Base-by-base conservation (phyloP, 2,329 filamentous ascomycete species). In the Aphanoascus verrucosus region DNA sequence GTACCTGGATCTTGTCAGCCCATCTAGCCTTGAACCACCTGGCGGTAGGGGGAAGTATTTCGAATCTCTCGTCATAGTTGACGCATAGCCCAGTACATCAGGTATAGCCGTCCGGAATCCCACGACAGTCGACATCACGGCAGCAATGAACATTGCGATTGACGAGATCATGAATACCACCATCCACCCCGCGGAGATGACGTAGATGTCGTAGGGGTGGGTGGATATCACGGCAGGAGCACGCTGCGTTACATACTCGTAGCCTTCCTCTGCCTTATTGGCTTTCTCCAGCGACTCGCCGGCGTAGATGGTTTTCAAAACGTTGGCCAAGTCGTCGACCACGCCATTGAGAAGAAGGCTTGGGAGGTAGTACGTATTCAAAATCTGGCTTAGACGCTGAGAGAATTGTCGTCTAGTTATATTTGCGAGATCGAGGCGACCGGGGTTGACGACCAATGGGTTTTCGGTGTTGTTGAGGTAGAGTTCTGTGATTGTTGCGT, bases 281-380 rank as follows among this genome's bases (percentile, higher is more conserved):
- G n/a, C n/a, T n/a, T n/a, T n/a, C n/a, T n/a, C n/a, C n/a, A n/a
- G n/a, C n/a, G n/a, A n/a, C n/a, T n/a, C n/a, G n/a, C n/a, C 7
- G 23, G 23, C 23, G 3, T 4, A 28, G 23, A 28, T 28, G 23
- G n/a, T n/a, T n/a, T 28, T 28, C 23, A 41, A 34, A 20, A 34
- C 34, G 5, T 4, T 9, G 11, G 42, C 23, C 15, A 53, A 11
- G 7, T 53, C 35, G 17, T 15, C 35, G n/a, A 41, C 37, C 4
- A 49, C 32, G n/a, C 3, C 52, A 17, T 47, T 38, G 3, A 48
- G 52, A 12, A 57, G 38, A 19, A 57, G 48, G 41, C 49, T 53
- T n/a, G 55, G 15, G 17, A 53, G 41, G 14, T 40, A 53, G 40
- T 57, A 55, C 4, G 52, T 55, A 49, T 55, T 55, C 4, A 57